Percentiles rank a stretch among this genome's conserved stretches.
Evolutionary conservation across 768 basidiomycete species (phyloP).

Genomic region (Russula sp.): DNA sequence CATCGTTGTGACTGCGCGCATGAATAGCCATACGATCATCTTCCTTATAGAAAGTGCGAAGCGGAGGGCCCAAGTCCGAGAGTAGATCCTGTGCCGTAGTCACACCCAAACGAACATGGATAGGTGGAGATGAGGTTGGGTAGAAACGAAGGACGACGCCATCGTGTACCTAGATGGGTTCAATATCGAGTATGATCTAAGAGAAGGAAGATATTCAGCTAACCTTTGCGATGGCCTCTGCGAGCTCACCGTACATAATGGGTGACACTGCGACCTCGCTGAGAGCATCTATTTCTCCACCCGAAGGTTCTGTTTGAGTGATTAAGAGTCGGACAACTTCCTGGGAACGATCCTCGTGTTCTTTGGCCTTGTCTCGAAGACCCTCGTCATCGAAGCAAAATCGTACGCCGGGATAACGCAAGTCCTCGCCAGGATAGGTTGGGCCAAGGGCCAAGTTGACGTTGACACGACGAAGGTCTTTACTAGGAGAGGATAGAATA

Average conservation of each 20-base stretch:
- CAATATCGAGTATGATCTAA: conserved; percentile 8
- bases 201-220: neutral
- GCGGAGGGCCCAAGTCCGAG: conserved; percentile 75
- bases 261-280: conserved; percentile 67
- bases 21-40: conserved; percentile 88
- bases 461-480: conserved; percentile 58
- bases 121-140: conserved; percentile 47
- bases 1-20: conserved; percentile 44
- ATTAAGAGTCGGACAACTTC: conserved; percentile 77
- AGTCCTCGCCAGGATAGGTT: conserved; percentile 73
- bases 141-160: conserved; percentile 71
- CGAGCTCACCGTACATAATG: conserved; percentile 69
- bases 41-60: conserved; percentile 79
- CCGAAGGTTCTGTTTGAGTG: conserved; percentile 61
- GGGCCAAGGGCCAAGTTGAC: conserved; percentile 78
- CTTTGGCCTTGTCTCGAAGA: conserved; percentile 50
- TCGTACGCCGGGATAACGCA: conserved; percentile 79
- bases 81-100: conserved; percentile 82
- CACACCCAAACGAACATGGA: conserved; percentile 64
- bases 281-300: conserved; percentile 59
- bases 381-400: conserved; percentile 80
- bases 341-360: conserved; percentile 55
- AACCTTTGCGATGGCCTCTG: conserved; percentile 67
- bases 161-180: conserved; percentile 56
- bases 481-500: conserved; percentile 58